Conservation (phyloP, 2,329 filamentous ascomycete species). For the Colletotrichum sublineola region DNA sequence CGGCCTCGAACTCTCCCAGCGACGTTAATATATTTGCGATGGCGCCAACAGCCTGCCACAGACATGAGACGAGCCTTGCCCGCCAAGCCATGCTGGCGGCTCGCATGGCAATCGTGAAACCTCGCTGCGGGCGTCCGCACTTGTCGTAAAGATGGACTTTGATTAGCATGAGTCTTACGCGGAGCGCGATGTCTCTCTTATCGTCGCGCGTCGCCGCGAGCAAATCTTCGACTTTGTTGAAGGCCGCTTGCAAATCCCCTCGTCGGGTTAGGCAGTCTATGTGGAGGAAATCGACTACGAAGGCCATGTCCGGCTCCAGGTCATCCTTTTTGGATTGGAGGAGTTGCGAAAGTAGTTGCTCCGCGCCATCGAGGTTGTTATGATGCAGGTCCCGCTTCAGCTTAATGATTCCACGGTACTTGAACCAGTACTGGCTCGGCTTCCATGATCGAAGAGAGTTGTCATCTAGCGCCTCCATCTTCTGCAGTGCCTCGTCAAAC, state of each 20-base stretch:
- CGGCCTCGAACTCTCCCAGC: conserved; percentile 78
- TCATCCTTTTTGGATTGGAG: conserved; percentile 65
- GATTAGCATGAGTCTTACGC: conserved; percentile 77
- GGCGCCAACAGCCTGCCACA: conserved; percentile 80
- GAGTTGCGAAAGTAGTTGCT: conserved; percentile 64
- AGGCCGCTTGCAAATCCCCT: conserved; percentile 62
- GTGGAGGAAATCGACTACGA: conserved; percentile 65
- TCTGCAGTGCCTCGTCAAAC: conserved; percentile 74
- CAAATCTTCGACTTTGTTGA: conserved; percentile 61
- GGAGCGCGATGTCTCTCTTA: conserved; percentile 70
- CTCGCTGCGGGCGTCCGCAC: conserved; percentile 77
- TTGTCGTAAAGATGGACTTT: conserved; percentile 80
- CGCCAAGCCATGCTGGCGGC: conserved; percentile 81
- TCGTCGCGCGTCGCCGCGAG: conserved; percentile 58
- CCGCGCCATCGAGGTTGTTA: conserved; percentile 65
- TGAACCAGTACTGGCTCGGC: conserved; percentile 79
- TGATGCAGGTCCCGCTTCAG: conserved; percentile 72
- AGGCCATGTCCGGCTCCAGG: conserved; percentile 65
- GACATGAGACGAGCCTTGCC: conserved; percentile 73
- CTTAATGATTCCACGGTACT: conserved; percentile 75
- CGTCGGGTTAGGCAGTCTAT: conserved; percentile 65
- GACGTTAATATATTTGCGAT: conserved; percentile 78
- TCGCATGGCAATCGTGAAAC: conserved; percentile 81
- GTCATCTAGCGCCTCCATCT: conserved; percentile 62
- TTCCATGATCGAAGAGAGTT: conserved; percentile 80